These are phyloP conservation scores for Podospora fimiseda DNA, from an alignment of 495 filamentous ascomycete genomes.

Conservation along the genomic window DNA sequence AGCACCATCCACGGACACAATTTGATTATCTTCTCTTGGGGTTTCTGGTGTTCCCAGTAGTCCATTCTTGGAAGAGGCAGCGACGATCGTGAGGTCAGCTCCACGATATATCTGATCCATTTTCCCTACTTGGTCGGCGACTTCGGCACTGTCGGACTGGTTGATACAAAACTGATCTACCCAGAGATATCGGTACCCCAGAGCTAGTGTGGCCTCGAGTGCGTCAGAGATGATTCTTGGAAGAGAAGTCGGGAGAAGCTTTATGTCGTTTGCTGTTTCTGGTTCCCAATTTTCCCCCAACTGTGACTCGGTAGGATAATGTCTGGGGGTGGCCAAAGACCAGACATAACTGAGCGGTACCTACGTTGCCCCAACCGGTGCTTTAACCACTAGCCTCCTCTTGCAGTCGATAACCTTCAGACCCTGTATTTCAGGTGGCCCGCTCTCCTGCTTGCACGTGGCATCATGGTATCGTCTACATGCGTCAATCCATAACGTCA, in stretches of 20 bases:
- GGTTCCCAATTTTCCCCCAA: background rate
- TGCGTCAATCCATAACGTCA: background rate
- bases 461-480: background rate
- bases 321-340: background rate
- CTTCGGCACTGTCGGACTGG: background rate
- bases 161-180: conserved; percentile 1
- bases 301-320: background rate
- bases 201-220: background rate
- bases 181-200: conserved; percentile 1
- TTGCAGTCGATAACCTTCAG: background rate
- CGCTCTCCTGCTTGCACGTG: background rate
- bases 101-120: conserved; percentile 3
- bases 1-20: background rate
- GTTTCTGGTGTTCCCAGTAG: background rate
- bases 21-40: background rate
- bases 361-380: background rate
- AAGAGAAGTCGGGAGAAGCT: background rate
- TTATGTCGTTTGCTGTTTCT: background rate
- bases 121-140: background rate
- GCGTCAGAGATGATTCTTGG: background rate
- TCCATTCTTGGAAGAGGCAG: background rate
- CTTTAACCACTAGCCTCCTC: background rate
- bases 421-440: background rate
- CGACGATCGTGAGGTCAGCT: background rate
- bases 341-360: background rate